phyloP scores from a whole-genome alignment of 257 asterid genomes.

The Penstemon newberryi region DNA sequence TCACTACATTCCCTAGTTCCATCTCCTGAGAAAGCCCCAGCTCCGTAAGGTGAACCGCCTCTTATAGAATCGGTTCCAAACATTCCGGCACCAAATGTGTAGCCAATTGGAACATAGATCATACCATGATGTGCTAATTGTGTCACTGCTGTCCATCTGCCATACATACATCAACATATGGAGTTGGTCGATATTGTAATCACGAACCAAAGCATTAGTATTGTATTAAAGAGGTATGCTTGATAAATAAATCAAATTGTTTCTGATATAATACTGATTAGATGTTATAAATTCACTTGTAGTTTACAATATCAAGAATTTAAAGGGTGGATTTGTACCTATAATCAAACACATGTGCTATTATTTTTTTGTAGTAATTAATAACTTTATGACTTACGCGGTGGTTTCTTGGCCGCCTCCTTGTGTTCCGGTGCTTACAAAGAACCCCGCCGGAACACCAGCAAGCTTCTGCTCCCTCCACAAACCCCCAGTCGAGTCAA shows the following conservation, averaged over 20 bases:
- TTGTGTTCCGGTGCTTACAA: conserved; percentile 59
- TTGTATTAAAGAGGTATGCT: too few relatives aligned
- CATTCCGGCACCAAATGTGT: conserved; percentile 65
- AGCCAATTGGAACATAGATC: conserved; percentile 62
- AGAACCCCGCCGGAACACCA: conserved; percentile 58
- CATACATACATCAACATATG: background rate
- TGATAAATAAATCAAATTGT: too few relatives aligned
- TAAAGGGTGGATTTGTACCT: too few relatives aligned
- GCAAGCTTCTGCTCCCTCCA: conserved; percentile 64
- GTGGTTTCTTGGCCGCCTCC: conserved; percentile 72
- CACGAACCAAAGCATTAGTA: too few relatives aligned
- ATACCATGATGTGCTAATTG: conserved; percentile 68
- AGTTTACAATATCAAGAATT: too few relatives aligned
- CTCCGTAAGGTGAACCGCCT: conserved; percentile 68
- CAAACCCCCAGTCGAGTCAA: conserved; percentile 48
- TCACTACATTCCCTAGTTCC: conserved; percentile 49
- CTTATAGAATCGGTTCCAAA: conserved; percentile 37
- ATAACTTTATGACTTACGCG: conserved; percentile 39
- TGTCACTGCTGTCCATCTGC: conserved; percentile 65
- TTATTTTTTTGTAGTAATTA: too few relatives aligned
- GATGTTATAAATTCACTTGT: too few relatives aligned
- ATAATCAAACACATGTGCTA: too few relatives aligned
- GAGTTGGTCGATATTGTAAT: too few relatives aligned
- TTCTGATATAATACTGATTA: too few relatives aligned
- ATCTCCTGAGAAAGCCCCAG: conserved; percentile 60